These are phyloP conservation scores for Massarina eburnea DNA, from an alignment of 2,329 filamentous ascomycete genomes.

Conservation along the genomic window DNA sequence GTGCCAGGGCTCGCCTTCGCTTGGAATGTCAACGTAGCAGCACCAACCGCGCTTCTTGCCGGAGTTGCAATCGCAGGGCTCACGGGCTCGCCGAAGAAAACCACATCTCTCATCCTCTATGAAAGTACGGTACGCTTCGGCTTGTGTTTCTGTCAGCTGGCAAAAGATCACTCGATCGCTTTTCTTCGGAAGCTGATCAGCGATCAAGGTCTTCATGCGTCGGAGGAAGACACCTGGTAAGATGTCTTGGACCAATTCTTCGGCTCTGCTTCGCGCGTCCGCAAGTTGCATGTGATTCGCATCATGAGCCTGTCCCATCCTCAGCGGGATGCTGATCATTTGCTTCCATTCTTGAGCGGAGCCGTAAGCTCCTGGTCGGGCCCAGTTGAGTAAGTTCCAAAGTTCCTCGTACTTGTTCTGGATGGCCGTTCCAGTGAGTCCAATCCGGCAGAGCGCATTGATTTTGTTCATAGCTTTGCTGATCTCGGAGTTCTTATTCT, in stretches of 20 bases:
- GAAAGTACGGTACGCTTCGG: slow-evolving; percentile 79
- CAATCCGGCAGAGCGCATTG: slow-evolving; percentile 89
- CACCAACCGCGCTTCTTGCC: slow-evolving; percentile 79
- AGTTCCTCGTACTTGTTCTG: slow-evolving; percentile 98
- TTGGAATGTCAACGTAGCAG: slow-evolving; percentile 62
- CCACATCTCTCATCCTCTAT: slow-evolving; percentile 71
- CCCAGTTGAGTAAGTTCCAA: slow-evolving; percentile 96
- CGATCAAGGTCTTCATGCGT: slow-evolving; percentile 89
- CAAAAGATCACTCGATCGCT: slow-evolving; percentile 94
- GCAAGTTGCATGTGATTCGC: slow-evolving; percentile 82
- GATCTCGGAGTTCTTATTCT: slow-evolving; percentile 74
- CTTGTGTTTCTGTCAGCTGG: slow-evolving; percentile 79
- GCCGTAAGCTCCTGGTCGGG: slow-evolving; percentile 75
- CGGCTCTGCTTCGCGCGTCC: slow-evolving; percentile 76
- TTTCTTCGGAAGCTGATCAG: slow-evolving; percentile 91
- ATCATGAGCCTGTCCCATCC: slow-evolving; percentile 88
- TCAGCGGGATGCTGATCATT: slow-evolving; percentile 76
- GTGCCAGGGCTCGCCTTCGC: slow-evolving; percentile 66
- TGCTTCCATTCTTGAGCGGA: slow-evolving; percentile 74
- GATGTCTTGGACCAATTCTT: slow-evolving; percentile 82
- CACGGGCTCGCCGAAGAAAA: slow-evolving; percentile 67
- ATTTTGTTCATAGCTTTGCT: slow-evolving; percentile 87
- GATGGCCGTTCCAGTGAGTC: slow-evolving; percentile 91
- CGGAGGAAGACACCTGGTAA: slow-evolving; percentile 88
- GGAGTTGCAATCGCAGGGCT: slow-evolving; percentile 70